Evolutionary conservation across 2,329 filamentous ascomycete genomes (phyloP).

Genomic region (Fusarium marasasianum): DNA sequence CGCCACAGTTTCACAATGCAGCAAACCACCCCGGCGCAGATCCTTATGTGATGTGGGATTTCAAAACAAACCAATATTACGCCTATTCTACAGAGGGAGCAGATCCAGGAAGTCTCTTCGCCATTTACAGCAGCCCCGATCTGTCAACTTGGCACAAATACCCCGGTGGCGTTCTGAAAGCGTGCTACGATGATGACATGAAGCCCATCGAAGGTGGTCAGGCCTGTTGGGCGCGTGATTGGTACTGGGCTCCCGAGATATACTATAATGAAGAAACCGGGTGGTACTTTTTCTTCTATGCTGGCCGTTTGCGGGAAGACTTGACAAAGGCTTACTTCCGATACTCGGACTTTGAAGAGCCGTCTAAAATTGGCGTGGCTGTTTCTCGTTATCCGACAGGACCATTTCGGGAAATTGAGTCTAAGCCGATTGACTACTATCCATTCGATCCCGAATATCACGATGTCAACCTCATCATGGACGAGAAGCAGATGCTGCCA

Average conservation of each 20-base stretch:
- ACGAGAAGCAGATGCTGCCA: conserved; percentile 47
- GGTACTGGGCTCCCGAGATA: conserved; percentile 50
- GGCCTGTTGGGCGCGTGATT: conserved; percentile 50
- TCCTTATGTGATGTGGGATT: conserved; percentile 47
- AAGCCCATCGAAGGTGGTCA: conserved; percentile 45
- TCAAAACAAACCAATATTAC: conserved; percentile 44
- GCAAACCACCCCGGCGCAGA: conserved; percentile 47
- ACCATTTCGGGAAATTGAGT: conserved; percentile 46
- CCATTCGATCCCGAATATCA: conserved; percentile 49
- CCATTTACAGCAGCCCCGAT: conserved; percentile 49
- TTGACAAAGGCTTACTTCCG: conserved; percentile 47
- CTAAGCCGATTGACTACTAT: conserved; percentile 47
- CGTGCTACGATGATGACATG: conserved; percentile 46
- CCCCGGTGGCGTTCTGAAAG: conserved; percentile 46
- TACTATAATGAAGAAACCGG: conserved; percentile 49
- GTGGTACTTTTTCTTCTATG: conserved; percentile 52
- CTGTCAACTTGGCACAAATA: conserved; percentile 49
- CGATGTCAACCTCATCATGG: conserved; percentile 52
- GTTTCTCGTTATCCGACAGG: conserved; percentile 48
- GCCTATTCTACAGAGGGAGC: conserved; percentile 50
- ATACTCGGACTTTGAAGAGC: conserved; percentile 49
- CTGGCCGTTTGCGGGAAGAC: conserved; percentile 47
- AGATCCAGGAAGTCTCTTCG: conserved; percentile 46
- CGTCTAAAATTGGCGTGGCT: conserved; percentile 49
- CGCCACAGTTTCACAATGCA: conserved; percentile 48